Evolutionary conservation across 345 rosid genomes (phyloP).

Genomic region (Turritis glabra): DNA sequence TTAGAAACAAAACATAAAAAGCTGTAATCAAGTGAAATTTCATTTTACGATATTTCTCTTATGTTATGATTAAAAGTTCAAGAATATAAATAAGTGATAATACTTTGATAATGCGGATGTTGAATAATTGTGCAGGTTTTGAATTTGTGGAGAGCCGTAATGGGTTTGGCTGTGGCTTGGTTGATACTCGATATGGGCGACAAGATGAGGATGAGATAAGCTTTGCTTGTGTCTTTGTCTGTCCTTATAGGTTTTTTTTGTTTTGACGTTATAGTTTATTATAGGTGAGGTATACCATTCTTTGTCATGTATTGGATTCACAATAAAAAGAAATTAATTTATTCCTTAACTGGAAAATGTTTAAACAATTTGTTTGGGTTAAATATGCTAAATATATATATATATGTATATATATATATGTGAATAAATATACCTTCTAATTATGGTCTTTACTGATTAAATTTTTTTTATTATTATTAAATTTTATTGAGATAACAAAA

Average conservation of each 20-base stretch:
- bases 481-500: too few relatives aligned
- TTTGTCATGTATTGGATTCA: constrained; percentile 16
- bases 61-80: neutral
- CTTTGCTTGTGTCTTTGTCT: constrained; percentile 26
- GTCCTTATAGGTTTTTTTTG: constrained; percentile 18
- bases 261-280: neutral
- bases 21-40: neutral
- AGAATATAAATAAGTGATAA: neutral
- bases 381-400: neutral
- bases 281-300: constrained; percentile 43
- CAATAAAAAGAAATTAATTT: neutral
- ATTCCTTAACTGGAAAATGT: neutral
- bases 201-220: constrained; percentile 25
- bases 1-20: neutral
- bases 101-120: constrained; percentile 29
- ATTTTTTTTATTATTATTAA: too few relatives aligned
- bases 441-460: too few relatives aligned
- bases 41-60: neutral
- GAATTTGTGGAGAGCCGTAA: constrained; percentile 38
- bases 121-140: constrained; percentile 43
- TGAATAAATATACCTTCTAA: too few relatives aligned
- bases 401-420: too few relatives aligned
- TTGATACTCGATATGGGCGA: constrained; percentile 32
- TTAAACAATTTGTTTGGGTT: neutral
- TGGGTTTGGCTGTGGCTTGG: constrained; percentile 31